Percentiles rank a stretch among this genome's conserved stretches.
These are phyloP conservation scores for Planoprotostelium fungivorum DNA, from an alignment of 78 protist genomes.

Conservation along the genomic window DNA sequence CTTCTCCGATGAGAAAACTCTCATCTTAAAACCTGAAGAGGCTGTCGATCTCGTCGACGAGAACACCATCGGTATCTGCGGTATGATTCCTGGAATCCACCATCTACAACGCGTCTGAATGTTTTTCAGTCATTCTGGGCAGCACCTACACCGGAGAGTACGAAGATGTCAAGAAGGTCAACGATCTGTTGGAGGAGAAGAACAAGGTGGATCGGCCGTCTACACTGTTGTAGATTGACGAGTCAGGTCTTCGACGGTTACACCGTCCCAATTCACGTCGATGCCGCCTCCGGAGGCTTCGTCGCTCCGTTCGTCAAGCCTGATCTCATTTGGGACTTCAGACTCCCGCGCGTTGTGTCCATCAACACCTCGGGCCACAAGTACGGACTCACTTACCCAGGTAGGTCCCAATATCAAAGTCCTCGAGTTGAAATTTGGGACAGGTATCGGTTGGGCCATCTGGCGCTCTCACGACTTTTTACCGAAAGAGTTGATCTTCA, in stretches of 20 bases:
- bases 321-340: conserved; percentile 33
- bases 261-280: conserved; percentile 55
- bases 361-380: conserved; percentile 53
- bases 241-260: conserved; percentile 7
- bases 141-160: conserved; percentile 44
- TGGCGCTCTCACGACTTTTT: conserved; percentile 21
- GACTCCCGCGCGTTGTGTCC: conserved; percentile 29
- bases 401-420: background rate
- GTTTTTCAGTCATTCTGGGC: conserved; percentile 34
- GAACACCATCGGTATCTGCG: conserved; percentile 41
- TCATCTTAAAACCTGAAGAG: conserved; percentile 27
- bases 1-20: conserved; percentile 8
- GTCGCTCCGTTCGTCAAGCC: conserved; percentile 48
- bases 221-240: background rate
- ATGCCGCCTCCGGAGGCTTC: conserved; percentile 66
- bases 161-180: conserved; percentile 21
- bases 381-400: conserved; percentile 31
- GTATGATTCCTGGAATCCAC: too few relatives aligned
- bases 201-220: conserved; percentile 12
- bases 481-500: conserved; percentile 22
- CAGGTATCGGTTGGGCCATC: conserved; percentile 23
- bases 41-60: conserved; percentile 23
- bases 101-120: too few relatives aligned
- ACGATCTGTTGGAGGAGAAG: conserved; percentile 10
- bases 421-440: background rate